These are phyloP conservation scores for Ceratobasidium papillatum DNA, from an alignment of 1,284 basidiomycete genomes.

Conservation along the genomic window DNA sequence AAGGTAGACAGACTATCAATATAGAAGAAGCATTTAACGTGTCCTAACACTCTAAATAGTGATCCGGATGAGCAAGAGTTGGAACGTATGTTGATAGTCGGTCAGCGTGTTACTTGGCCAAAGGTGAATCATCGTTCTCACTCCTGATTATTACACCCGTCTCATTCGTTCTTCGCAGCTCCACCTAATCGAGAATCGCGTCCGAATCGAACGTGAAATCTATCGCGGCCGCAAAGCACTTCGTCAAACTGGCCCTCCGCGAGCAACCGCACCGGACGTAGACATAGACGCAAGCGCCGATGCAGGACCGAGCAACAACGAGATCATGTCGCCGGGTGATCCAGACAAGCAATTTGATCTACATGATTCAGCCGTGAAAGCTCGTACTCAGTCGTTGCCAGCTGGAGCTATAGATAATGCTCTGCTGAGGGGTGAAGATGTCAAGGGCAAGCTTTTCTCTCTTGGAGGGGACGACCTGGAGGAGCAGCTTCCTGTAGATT, in stretches of 20 bases:
- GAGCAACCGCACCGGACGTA: slow-evolving; percentile 15
- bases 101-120: slow-evolving; percentile 93
- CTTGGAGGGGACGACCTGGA: not conserved
- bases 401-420: not conserved
- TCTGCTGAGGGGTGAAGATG: not conserved
- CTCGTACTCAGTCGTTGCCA: not conserved
- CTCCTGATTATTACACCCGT: slow-evolving; percentile 18
- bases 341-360: slow-evolving; percentile 22
- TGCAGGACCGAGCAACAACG: slow-evolving; percentile 31
- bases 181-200: slow-evolving; percentile 90
- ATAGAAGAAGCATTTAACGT: not conserved
- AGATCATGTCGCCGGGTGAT: slow-evolving; percentile 20
- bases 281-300: slow-evolving; percentile 25
- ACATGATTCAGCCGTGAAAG: not conserved
- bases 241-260: slow-evolving; percentile 58
- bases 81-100: slow-evolving; percentile 83
- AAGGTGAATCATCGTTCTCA: slow-evolving; percentile 65
- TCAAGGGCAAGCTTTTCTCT: slow-evolving; percentile 6
- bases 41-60: slow-evolving; percentile 52
- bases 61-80: slow-evolving; percentile 85
- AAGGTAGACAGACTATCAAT: not conserved
- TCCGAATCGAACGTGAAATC: slow-evolving; percentile 82
- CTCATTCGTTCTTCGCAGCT: slow-evolving; percentile 59
- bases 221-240: slow-evolving; percentile 79
- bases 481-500: slow-evolving; percentile 38